These are phyloP conservation scores for Lodderomyces margitis DNA, from an alignment of 1,139 yeast genomes.

Conservation along the genomic window DNA sequence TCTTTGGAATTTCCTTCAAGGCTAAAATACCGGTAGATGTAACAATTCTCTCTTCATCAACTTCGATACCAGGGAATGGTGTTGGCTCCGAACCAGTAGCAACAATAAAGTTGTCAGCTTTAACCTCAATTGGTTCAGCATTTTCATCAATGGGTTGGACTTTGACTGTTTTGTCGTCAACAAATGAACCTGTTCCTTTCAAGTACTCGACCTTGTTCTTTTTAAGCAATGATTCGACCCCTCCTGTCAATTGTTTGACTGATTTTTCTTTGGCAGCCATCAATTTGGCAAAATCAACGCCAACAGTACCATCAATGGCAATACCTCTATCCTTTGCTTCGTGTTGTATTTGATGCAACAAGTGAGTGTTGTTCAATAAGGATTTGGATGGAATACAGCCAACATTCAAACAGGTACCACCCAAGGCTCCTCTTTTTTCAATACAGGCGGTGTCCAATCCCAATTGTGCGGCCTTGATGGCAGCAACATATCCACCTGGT, in stretches of 20 bases:
- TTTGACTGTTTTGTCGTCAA: slow-evolving; percentile 72
- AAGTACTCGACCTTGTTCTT: slow-evolving; percentile 92
- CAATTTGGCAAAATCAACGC: slow-evolving; percentile 72
- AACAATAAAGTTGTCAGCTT: slow-evolving; percentile 85
- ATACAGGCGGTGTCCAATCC: slow-evolving; percentile 94
- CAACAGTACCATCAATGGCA: slow-evolving; percentile 70
- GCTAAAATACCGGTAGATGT: slow-evolving; percentile 91
- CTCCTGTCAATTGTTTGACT: slow-evolving; percentile 86
- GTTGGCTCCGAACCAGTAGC: slow-evolving; percentile 99
- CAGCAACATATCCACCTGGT: slow-evolving; percentile 99
- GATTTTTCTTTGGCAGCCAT: slow-evolving; percentile 92
- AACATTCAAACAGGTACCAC: slow-evolving; percentile 97
- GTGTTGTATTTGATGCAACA: slow-evolving; percentile 84
- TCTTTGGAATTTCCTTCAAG: slow-evolving; percentile 87
- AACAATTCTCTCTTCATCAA: slow-evolving; percentile 97
- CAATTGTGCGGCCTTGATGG: slow-evolving; percentile 96
- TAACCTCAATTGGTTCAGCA: slow-evolving; percentile 56
- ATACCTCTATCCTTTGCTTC: slow-evolving; percentile 90
- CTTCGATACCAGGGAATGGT: slow-evolving; percentile 96
- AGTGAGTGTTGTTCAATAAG: slow-evolving; percentile 87
- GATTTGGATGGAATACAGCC: slow-evolving; percentile 99
- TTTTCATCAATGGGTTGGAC: slow-evolving; percentile 93
- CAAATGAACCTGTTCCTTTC: slow-evolving; percentile 90
- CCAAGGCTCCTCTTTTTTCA: slow-evolving; percentile 93
- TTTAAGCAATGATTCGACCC: slow-evolving; percentile 92